Conservation (phyloP, 176 grass and related monocot genomes). For the Bromus sterilis region DNA sequence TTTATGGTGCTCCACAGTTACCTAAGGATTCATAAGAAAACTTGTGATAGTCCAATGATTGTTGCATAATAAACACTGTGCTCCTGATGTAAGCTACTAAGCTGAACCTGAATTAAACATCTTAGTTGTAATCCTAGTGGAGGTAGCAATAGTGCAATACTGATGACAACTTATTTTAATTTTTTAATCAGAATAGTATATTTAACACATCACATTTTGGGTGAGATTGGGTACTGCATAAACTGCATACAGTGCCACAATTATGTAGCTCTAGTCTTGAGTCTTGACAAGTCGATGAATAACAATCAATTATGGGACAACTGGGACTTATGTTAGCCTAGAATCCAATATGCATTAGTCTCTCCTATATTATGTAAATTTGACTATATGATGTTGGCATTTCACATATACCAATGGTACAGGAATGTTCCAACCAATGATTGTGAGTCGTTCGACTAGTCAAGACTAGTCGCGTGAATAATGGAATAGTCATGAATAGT, state of each 20-base stretch:
- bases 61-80: not conserved
- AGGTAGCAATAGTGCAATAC: not conserved
- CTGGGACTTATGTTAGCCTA: not conserved
- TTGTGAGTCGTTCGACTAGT: too few relatives aligned
- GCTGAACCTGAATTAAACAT: not conserved
- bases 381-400: not conserved
- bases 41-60: not conserved
- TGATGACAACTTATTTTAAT: not conserved
- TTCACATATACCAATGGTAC: not conserved
- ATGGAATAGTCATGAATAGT: too few relatives aligned
- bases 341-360: not conserved
- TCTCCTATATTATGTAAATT: not conserved
- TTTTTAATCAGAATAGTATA: not conserved
- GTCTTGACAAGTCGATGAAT: not conserved
- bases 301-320: not conserved
- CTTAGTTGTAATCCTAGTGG: not conserved
- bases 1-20: not conserved
- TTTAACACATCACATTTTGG: not conserved
- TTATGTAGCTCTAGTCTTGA: not conserved
- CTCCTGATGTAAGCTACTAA: not conserved
- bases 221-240: not conserved
- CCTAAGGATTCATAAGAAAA: not conserved
- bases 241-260: not conserved
- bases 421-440: not conserved
- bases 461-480: too few relatives aligned